Base-by-base conservation (phyloP, 352 stramenopile species). In the Globisporangium middletonii region DNA sequence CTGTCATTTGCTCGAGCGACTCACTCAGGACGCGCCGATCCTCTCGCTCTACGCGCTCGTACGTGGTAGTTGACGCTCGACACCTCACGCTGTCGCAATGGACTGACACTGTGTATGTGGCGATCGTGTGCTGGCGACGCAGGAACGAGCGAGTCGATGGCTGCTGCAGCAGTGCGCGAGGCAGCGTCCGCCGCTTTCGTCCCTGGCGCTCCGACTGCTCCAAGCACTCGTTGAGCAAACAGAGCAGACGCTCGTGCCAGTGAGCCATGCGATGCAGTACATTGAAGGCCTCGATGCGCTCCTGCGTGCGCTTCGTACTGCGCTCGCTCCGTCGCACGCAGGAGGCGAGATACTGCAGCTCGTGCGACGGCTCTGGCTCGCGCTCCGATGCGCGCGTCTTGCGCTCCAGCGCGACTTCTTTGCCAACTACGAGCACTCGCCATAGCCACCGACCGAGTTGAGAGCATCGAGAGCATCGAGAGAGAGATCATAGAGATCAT, bases 371-470 rank as follows among this genome's bases (percentile, higher is more conserved):
- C 50, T 55, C 27, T 76, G 68, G 68, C 23, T 65, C 3, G 38
- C 63, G 2, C 47, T 76, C 13, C 48, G 66, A 42, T 69, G 64
- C 47, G 63, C 65, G 45, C 71, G 71, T 15, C 70, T 68, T 51
- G 72, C 65, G 11, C 73, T 69, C 19, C 65, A 77, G 54, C 60
- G 52, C 42, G 62, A 57, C 19, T 71, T 79, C 51, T 79, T 74
- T 52, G 59, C 62, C n/a, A 71, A 68, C 51, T 64, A 55, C 35
- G 41, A 46, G 48, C 13, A 46, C 28, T 38, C 33, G 33, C 4
- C 33, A 9, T 38, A 38, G 33, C 33, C 7, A 1, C 33, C 1
- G 8, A 30, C 18, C 23, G 4, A 51, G 16, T 46, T 23, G n/a
- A 18, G 18, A 35, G 2, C 19, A 47, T 26, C 13, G 26, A 61